A percentile compares a stretch with the other conserved stretches of the same genome.
Evolutionary conservation across 768 basidiomycete species (phyloP).

Genomic region (Trichaptum fuscoviolaceum): DNA sequence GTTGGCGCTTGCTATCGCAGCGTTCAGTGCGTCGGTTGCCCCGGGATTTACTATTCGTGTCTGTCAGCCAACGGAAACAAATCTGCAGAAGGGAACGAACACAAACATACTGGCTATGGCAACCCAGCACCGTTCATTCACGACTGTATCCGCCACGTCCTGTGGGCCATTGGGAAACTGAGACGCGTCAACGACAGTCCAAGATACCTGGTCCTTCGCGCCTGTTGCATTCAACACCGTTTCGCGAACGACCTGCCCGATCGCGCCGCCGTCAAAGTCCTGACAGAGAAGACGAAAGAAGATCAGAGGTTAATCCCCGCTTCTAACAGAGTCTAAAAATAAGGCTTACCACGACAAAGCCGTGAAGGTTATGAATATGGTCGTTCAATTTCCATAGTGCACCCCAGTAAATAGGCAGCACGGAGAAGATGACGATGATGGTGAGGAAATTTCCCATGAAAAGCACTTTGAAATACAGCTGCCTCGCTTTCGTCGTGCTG

Average conservation of each 20-base stretch:
- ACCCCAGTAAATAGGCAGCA: slow-evolving; percentile 60
- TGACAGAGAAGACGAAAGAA: slow-evolving; percentile 19
- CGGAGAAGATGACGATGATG: slow-evolving; percentile 38
- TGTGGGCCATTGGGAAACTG: slow-evolving; percentile 40
- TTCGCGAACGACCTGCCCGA: slow-evolving; percentile 43
- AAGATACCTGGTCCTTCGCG: slow-evolving; percentile 33
- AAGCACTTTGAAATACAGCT: slow-evolving; percentile 37
- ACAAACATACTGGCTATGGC: slow-evolving; percentile 45
- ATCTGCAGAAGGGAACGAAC: neutral
- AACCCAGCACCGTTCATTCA: slow-evolving; percentile 49
- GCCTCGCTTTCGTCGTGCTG: slow-evolving; percentile 24
- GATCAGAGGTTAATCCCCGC: neutral
- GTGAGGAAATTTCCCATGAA: slow-evolving; percentile 29
- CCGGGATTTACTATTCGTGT: slow-evolving; percentile 31
- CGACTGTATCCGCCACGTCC: slow-evolving; percentile 39
- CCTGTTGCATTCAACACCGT: slow-evolving; percentile 29
- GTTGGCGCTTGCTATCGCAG: slow-evolving; percentile 24
- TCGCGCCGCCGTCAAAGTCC: slow-evolving; percentile 56
- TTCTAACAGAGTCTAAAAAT: neutral
- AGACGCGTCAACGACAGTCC: slow-evolving; percentile 36
- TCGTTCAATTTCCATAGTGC: slow-evolving; percentile 41
- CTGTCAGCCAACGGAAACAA: slow-evolving; percentile 29
- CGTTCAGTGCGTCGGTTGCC: slow-evolving; percentile 17
- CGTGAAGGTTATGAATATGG: slow-evolving; percentile 38
- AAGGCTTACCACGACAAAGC: slow-evolving; percentile 51